Evolutionary conservation across 345 rosid species (phyloP), one percentile per base, ranked within the genome.

Genomic region (Capsella bursapastoris): DNA sequence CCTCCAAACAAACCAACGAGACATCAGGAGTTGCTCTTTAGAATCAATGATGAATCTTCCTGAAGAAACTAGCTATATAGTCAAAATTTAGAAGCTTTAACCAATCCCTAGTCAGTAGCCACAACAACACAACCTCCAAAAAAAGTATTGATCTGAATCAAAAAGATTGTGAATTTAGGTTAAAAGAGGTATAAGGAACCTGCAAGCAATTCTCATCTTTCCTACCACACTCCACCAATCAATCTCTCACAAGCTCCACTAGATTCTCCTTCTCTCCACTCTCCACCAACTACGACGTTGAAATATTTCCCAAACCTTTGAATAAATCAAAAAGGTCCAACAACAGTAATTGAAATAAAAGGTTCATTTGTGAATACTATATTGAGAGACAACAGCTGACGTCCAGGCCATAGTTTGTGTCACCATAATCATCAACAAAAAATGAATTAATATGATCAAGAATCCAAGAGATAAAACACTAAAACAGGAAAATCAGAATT

Each of bases 171-270:
- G 25, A 22, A 29, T 8, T 51, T 9, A 59, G 60, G 75, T 64
- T 25, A 12, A 64, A 22, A 22, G 25, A 22, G 25, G 25, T 22
- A 22, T 22, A 22, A 22, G 63, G 47, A 62, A 87, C 97, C 97
- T 91, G 97, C 94, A 89, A 73, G 86, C 87, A 66, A 87, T 82
- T 70, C 83, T 85, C 92, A 78, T 91, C 97, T 74, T 83, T 87
- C 97, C 97, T 85, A 18, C 92, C 97, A 74, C 87, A 89, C 35
- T 91, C 97, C 50, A 86, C 69, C 72, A 90, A 87, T 79, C 85
- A 85, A 61, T 91, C 90, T 60, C 89, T 83, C 77, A 89, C 82
- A 25, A 89, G 86, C 63, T 90, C 97, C 94, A 77, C 89, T 10
- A 86, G 71, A 31, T 82, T 76, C 73, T 91, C 92, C 53, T 86